Evolutionary conservation across 352 stramenopile genomes (phyloP), one percentile per base, ranked within the genome.

Genomic region (Phytophthora idaei): DNA sequence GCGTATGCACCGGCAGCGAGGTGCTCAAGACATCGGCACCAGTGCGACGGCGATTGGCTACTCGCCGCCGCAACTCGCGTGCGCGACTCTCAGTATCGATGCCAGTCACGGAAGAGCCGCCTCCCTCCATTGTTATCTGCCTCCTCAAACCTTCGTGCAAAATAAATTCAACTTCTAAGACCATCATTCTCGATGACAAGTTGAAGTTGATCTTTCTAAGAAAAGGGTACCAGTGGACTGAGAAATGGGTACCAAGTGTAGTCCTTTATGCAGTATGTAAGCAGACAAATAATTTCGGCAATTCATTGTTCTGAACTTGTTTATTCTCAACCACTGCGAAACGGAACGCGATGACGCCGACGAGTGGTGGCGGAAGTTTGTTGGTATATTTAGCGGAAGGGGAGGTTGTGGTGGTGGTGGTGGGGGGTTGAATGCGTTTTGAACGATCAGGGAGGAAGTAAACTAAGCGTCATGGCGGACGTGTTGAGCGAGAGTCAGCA

Each of bases 1-100:
- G 32, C 28, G 42, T 31, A 25, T 47, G 29, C 15, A 25, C 7
- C 7, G 50, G 5, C 4, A n/a, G 21, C 28, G 41, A 27, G 2
- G 57, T 49, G 34, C 39, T 50, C 36, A 73, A 58, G 25, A 64
- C 42, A n/a, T 34, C 31, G 15, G 21, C 48, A 1, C 42, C 39
- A 27, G 36, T 45, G 41, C 25, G 55, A 11, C 64, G 67, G 3
- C 77, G 73, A 57, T 92, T 92, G 17, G 72, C 77, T 15, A 82
- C 64, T 12, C 79, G 83, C 5, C 78, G 65, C 28, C 69, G 66
- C 41, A 90, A 68, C 66, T 92, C 81, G 3, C 54, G 71, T 29
- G 81, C 81, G n/a, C 79, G 79, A 57, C 71, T 75, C 21, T 56
- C 69, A 14, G 46, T 39, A 27, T 57, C 11, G 4, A 27, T 10